These are phyloP conservation scores for Thermomucor indicae-seudaticae DNA, from an alignment of 371 early-diverging fungal species.

Conservation along the genomic window DNA sequence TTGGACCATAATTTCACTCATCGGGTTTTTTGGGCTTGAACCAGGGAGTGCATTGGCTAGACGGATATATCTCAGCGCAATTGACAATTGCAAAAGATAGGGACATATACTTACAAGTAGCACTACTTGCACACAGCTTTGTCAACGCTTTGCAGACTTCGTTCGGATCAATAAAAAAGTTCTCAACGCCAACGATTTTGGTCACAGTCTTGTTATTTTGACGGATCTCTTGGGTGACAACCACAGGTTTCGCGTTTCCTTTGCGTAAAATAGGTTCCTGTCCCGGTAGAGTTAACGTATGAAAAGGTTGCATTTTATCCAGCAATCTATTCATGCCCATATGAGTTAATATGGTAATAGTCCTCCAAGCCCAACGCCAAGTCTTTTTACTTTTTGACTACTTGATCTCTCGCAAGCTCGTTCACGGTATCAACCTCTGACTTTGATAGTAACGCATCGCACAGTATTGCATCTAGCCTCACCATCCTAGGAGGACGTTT, in stretches of 20 bases:
- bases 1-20: conserved; percentile 72
- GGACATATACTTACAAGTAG: conserved; percentile 44
- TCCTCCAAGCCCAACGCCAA: no score
- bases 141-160: conserved; percentile 60
- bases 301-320: conserved; percentile 54
- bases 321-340: conserved; percentile 17
- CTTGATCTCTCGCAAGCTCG: background rate
- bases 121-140: conserved; percentile 62
- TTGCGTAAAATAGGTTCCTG: conserved; percentile 37
- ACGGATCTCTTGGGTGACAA: conserved; percentile 57
- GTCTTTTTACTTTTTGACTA: background rate
- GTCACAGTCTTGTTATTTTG: conserved; percentile 67
- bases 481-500: background rate
- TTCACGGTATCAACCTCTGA: background rate
- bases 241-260: conserved; percentile 48
- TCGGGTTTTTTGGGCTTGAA: conserved; percentile 50
- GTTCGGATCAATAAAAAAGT: conserved; percentile 57
- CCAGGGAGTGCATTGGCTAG: conserved; percentile 55
- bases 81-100: background rate
- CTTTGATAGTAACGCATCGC: background rate
- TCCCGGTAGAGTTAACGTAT: conserved; percentile 42
- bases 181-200: conserved; percentile 59
- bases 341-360: no score
- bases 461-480: background rate
- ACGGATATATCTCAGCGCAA: background rate